Conservation (phyloP, 306 rosid species). For the Corylus heterophylla region DNA sequence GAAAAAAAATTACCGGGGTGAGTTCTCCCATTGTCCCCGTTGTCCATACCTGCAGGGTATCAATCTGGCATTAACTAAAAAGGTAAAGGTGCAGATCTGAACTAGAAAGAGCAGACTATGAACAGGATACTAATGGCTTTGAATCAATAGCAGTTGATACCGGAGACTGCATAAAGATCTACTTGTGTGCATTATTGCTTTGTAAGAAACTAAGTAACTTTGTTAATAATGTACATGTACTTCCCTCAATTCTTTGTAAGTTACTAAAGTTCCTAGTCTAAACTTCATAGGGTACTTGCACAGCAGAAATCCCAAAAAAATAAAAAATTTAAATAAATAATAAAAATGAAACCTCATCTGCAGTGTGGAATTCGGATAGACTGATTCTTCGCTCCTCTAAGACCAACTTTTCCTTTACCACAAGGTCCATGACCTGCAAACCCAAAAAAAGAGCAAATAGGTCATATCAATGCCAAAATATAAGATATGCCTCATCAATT, state of each 20-base stretch:
- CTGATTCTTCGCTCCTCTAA: slow-evolving; percentile 82
- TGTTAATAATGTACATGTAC: background rate
- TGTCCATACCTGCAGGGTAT: slow-evolving; percentile 73
- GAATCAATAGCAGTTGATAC: background rate
- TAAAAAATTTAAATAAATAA: background rate
- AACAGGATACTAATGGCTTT: background rate
- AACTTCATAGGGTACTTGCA: background rate
- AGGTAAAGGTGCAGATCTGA: background rate
- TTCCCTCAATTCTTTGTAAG: background rate
- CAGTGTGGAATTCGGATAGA: slow-evolving; percentile 79
- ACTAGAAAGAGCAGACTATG: background rate
- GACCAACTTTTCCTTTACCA: slow-evolving; percentile 56
- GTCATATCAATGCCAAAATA: slow-evolving; percentile 15
- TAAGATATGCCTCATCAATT: background rate
- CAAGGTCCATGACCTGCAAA: slow-evolving; percentile 77
- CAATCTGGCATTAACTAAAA: slow-evolving; percentile 21
- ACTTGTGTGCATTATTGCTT: background rate
- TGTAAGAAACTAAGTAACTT: background rate
- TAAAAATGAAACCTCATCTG: slow-evolving; percentile 63
- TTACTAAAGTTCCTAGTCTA: background rate
- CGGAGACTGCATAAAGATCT: background rate
- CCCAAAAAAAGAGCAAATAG: background rate
- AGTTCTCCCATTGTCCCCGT: slow-evolving; percentile 94
- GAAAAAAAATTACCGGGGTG: slow-evolving; percentile 53
- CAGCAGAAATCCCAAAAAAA: slow-evolving; percentile 15